Conservation (phyloP, 2,329 filamentous ascomycete genomes). For the Pezizomycotina sp. region DNA sequence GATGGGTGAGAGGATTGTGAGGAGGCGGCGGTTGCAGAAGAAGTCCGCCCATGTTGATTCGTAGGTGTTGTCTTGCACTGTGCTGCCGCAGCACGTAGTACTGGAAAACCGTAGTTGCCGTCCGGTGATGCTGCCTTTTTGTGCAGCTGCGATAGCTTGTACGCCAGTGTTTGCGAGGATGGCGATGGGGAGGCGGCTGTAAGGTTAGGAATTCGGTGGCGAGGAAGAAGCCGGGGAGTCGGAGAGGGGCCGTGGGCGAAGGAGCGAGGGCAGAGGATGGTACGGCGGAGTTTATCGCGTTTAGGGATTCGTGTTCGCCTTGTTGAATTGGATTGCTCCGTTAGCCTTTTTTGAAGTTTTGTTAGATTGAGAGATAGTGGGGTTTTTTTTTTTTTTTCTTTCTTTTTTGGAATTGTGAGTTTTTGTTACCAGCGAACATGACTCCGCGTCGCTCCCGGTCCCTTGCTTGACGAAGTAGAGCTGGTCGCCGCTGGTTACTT, state of each 20-base stretch:
- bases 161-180: constrained; percentile 45
- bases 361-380: constrained; percentile 3
- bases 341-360: too few relatives aligned
- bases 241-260: constrained; percentile 52
- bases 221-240: constrained; percentile 38
- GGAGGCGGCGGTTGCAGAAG: constrained; percentile 59
- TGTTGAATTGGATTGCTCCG: constrained; percentile 10
- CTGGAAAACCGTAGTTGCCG: constrained; percentile 71
- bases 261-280: constrained; percentile 59
- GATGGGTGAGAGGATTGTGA: constrained; percentile 44
- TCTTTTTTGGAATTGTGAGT: neutral
- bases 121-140: constrained; percentile 51
- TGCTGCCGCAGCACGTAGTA: constrained; percentile 72
- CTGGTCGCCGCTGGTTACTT: constrained; percentile 36
- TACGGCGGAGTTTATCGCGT: constrained; percentile 56
- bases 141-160: constrained; percentile 65
- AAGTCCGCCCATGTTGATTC: constrained; percentile 66
- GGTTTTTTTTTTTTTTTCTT: neutral
- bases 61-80: constrained; percentile 63
- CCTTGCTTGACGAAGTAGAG: constrained; percentile 60
- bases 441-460: constrained; percentile 39
- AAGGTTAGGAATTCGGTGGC: constrained; percentile 68
- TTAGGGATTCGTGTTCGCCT: constrained; percentile 72
- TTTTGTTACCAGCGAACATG: constrained; percentile 51
- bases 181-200: constrained; percentile 28